Evolutionary conservation across 1,284 basidiomycete genomes (phyloP), one percentile per base, ranked within the genome.

Genomic region (Stygiomarasmius scandens): DNA sequence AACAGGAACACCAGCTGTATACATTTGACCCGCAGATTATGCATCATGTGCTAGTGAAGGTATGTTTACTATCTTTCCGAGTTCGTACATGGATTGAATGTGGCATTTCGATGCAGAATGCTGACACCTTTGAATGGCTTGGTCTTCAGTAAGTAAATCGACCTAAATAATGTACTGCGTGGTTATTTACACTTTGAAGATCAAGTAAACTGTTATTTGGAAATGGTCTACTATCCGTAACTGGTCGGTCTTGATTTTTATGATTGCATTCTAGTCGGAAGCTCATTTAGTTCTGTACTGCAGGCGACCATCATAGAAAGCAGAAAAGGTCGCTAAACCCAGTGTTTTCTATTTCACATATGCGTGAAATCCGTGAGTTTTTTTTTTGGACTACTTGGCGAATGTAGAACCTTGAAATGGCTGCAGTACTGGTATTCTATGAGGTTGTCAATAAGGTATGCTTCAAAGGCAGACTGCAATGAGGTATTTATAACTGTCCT

Each of bases 291-390:
- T n/a, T 41, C 3, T 19, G 14, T 2, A 22, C n/a, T 10, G 2
- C 9, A 55, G 48, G 48, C 25, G 4, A 49, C 10, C 48, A 49
- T 29, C 48, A 49, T 29, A 22, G 48, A 6, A 49, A 49, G 25
- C 48, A 49, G 20, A 24, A 20, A 10, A 49, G 29, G 20, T n/a
- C 32, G 2, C 25, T 49, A 8, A 49, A 49, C 20, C 48, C 48
- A 29, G 48, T 49, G 8, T 49, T 49, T 20, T 49, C 48, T 9
- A 49, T 49, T 29, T n/a, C 48, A 14, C 48, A 49, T 20, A 49
- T 49, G 48, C 48, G 48, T 3, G 32, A 49, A 9, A 49, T 49
- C 23, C 12, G 48, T 49, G 25, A 25, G 48, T n/a, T n/a, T n/a
- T n/a, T 49, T 5, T 12, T 9, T 19, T 19, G 5, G 9, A 6